Percentiles rank a stretch among this genome's conserved stretches.
phyloP scores from a whole-genome alignment of 352 stramenopile species.

The Peronosclerospora sorghi region DNA sequence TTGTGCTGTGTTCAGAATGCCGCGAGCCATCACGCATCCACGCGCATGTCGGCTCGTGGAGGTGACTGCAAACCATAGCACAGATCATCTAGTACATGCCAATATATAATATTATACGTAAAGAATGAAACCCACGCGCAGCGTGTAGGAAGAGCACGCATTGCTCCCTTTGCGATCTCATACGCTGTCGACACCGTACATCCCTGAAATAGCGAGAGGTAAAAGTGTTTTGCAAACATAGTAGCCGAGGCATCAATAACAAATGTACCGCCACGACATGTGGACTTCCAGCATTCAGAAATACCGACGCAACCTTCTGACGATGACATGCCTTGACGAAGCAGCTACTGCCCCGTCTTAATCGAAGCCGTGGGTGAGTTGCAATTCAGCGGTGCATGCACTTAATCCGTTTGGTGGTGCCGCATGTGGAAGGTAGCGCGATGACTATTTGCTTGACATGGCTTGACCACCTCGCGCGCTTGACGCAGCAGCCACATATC shows the following conservation, averaged over 20 bases:
- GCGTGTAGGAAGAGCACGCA: slow-evolving; percentile 50
- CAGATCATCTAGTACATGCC: background rate
- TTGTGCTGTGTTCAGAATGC: slow-evolving; percentile 54
- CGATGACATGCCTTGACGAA: slow-evolving; percentile 83
- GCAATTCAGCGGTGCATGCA: no score
- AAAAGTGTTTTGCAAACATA: slow-evolving; percentile 82
- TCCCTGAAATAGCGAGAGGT: slow-evolving; percentile 65
- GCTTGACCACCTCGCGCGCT: no score
- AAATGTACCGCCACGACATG: slow-evolving; percentile 84
- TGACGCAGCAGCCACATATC: no score
- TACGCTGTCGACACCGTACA: slow-evolving; percentile 55
- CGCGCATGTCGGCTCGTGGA: slow-evolving; percentile 56
- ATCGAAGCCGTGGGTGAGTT: no score
- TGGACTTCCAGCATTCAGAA: slow-evolving; percentile 81
- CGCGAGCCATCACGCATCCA: slow-evolving; percentile 55
- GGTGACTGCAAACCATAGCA: slow-evolving; percentile 26
- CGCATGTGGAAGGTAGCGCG: no score
- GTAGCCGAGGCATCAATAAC: slow-evolving; percentile 64
- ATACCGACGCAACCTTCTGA: slow-evolving; percentile 78
- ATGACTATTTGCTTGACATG: no score
- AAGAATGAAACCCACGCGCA: slow-evolving; percentile 46
- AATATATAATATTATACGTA: background rate
- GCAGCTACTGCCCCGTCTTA: no score
- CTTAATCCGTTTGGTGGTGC: no score
- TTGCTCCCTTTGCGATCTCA: slow-evolving; percentile 70